Conservation (phyloP, 2,329 filamentous ascomycete genomes). For the Aureobasidium sp. region DNA sequence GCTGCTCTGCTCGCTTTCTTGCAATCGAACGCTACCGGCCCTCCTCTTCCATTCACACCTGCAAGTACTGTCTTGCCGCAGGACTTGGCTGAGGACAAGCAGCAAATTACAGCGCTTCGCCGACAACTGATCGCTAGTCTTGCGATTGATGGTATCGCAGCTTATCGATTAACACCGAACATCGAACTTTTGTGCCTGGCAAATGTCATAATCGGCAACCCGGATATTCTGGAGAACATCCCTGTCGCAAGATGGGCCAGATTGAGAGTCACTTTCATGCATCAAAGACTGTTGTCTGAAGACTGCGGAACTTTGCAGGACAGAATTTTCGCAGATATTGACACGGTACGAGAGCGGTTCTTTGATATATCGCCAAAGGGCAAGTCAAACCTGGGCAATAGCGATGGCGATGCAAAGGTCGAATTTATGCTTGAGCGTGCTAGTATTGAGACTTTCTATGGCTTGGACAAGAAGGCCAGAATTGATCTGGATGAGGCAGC, state of each 20-base stretch:
- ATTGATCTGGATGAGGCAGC: constrained; percentile 64
- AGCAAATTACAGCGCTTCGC: constrained; percentile 39
- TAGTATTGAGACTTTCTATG: constrained; percentile 76
- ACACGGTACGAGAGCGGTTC: constrained; percentile 44
- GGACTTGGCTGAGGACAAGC: constrained; percentile 34
- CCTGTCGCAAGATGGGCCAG: constrained; percentile 52
- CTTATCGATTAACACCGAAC: constrained; percentile 76
- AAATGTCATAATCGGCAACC: constrained; percentile 50
- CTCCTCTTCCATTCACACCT: constrained; percentile 58
- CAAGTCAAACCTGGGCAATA: constrained; percentile 14
- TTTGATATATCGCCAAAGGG: constrained; percentile 26
- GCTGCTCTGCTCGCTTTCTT: constrained; percentile 71
- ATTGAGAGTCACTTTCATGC: constrained; percentile 66
- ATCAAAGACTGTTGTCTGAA: constrained; percentile 61
- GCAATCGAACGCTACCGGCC: constrained; percentile 82
- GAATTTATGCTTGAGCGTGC: constrained; percentile 76
- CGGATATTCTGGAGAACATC: constrained; percentile 40
- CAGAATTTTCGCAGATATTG: constrained; percentile 53
- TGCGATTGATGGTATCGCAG: constrained; percentile 74
- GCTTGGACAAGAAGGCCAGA: constrained; percentile 67
- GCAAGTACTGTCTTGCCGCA: constrained; percentile 45
- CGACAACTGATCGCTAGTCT: constrained; percentile 61
- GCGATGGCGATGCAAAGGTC: constrained; percentile 42
- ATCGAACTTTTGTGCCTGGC: constrained; percentile 79
- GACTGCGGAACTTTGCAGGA: constrained; percentile 54